Percentiles rank a stretch among this genome's conserved stretches.
Evolutionary conservation across 768 basidiomycete species (phyloP).

Genomic region (Leccinum uliginosum): DNA sequence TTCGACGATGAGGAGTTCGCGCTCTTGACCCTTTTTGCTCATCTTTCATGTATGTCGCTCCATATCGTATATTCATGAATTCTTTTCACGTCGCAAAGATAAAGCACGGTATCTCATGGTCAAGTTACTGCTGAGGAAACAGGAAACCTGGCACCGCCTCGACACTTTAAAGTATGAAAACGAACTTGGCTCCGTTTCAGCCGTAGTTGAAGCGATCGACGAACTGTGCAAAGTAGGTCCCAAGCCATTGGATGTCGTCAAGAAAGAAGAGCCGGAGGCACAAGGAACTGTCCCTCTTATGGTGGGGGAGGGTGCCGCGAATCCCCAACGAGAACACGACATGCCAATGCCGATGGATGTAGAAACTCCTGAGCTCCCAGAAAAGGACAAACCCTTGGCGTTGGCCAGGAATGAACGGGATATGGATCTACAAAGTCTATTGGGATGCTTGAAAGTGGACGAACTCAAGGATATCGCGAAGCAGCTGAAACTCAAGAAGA

Average conservation of each 20-base stretch:
- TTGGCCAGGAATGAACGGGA: constrained; percentile 39
- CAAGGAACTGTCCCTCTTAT: constrained; percentile 36
- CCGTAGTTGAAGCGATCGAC: constrained; percentile 40
- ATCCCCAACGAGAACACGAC: constrained; percentile 1
- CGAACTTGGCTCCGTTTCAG: constrained; percentile 37
- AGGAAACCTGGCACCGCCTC: constrained; percentile 50
- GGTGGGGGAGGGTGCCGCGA: constrained; percentile 21
- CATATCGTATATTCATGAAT: background rate
- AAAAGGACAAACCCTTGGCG: constrained; percentile 16
- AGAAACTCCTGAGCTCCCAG: background rate
- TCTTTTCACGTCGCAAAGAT: constrained; percentile 34
- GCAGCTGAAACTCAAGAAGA: constrained; percentile 39
- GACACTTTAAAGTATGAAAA: constrained; percentile 38
- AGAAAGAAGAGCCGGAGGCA: constrained; percentile 21
- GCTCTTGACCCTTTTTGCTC: constrained; percentile 38
- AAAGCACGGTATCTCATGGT: constrained; percentile 58
- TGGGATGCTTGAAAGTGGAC: constrained; percentile 40
- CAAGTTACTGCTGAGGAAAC: constrained; percentile 58
- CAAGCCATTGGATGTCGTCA: constrained; percentile 1
- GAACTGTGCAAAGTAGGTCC: constrained; percentile 35
- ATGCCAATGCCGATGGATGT: constrained; percentile 5
- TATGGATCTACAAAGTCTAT: constrained; percentile 38
- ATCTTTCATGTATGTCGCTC: constrained; percentile 45
- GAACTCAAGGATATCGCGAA: constrained; percentile 44
- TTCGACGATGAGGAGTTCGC: constrained; percentile 46